phyloP scores from a whole-genome alignment of 1,284 basidiomycete species.

The Puccinia novopanici region DNA sequence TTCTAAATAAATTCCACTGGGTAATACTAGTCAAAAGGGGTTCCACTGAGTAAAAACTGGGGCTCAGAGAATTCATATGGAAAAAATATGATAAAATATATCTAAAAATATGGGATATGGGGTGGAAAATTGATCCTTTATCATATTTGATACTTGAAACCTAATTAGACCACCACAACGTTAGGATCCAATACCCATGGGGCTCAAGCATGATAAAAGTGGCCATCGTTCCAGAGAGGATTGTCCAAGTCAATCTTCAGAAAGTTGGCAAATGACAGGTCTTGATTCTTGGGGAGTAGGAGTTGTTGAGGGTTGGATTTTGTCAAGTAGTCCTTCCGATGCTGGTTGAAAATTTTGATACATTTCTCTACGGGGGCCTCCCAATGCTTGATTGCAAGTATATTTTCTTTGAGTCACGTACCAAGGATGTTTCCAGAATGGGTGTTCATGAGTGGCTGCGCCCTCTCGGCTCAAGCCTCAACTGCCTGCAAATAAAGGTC shows the following conservation, averaged over 20 bases:
- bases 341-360: background rate
- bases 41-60: too few relatives aligned
- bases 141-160: too few relatives aligned
- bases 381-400: background rate
- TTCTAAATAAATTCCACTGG: too few relatives aligned
- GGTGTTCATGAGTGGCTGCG: background rate
- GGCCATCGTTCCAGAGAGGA: constrained; percentile 22
- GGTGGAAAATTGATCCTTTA: too few relatives aligned
- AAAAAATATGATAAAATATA: too few relatives aligned
- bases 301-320: background rate
- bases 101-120: too few relatives aligned
- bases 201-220: background rate
- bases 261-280: background rate
- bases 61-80: too few relatives aligned
- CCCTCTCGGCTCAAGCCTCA: background rate
- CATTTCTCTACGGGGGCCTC: constrained; percentile 6
- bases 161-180: too few relatives aligned
- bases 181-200: background rate
- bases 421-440: background rate
- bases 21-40: too few relatives aligned
- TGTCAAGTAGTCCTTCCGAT: background rate
- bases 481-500: background rate
- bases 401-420: background rate
- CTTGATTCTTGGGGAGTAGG: background rate
- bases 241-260: background rate